Conservation (phyloP, 2,329 filamentous ascomycete genomes). For the Claviceps sp. region DNA sequence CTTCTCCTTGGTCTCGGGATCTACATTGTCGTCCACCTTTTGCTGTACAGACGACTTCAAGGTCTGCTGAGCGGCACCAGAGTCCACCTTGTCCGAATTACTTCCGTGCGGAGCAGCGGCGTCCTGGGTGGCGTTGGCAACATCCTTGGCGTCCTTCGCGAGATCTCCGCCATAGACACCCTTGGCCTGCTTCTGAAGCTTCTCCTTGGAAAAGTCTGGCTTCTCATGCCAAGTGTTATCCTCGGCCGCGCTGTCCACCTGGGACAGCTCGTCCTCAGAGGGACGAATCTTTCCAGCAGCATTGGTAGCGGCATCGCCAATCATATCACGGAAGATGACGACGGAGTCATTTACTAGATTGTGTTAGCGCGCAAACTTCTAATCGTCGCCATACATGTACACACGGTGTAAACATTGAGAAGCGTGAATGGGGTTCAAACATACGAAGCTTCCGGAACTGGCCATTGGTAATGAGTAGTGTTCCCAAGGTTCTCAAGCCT, state of each 20-base stretch:
- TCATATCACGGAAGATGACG: conserved; percentile 76
- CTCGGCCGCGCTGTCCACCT: conserved; percentile 72
- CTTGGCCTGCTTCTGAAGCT: conserved; percentile 55
- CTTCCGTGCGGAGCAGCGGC: conserved; percentile 36
- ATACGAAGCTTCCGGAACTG: conserved; percentile 83
- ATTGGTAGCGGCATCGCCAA: conserved; percentile 74
- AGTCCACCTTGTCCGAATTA: conserved; percentile 35
- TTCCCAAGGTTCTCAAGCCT: conserved; percentile 77
- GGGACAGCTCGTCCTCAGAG: conserved; percentile 57
- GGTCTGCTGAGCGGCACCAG: conserved; percentile 18
- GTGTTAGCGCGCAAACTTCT: not conserved
- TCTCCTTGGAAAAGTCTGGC: conserved; percentile 60
- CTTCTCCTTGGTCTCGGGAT: conserved; percentile 48
- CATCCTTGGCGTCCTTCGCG: conserved; percentile 46
- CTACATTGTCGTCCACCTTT: conserved; percentile 47
- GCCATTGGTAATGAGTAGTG: conserved; percentile 84
- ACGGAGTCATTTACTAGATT: conserved; percentile 58
- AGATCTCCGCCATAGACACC: conserved; percentile 41
- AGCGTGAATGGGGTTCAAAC: conserved; percentile 19
- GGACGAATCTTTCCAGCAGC: conserved; percentile 66
- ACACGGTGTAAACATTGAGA: not conserved
- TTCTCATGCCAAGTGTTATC: conserved; percentile 92
- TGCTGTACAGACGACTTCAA: conserved; percentile 36
- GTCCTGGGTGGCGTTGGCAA: conserved; percentile 42
- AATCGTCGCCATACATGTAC: too few relatives aligned